phyloP scores from a whole-genome alignment of 495 filamentous ascomycete species.

The Cudoniella acicularis region DNA sequence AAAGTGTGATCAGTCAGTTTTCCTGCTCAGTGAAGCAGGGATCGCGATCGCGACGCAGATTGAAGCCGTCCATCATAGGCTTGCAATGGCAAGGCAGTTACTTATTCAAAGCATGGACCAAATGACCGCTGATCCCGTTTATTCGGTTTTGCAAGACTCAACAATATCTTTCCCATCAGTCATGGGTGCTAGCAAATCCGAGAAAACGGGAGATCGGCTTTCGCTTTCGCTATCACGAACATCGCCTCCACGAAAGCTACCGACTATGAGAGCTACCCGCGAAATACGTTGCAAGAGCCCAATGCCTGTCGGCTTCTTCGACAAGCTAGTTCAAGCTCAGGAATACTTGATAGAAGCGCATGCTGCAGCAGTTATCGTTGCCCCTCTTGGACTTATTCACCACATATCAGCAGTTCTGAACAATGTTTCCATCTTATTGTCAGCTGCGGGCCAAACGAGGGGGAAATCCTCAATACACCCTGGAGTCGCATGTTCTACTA shows the following conservation, averaged over 20 bases:
- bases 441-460: constrained; percentile 49
- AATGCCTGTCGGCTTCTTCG: constrained; percentile 41
- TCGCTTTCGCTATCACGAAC: constrained; percentile 5
- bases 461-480: constrained; percentile 45
- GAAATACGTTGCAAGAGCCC: constrained; percentile 14
- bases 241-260: constrained; percentile 15
- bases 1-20: constrained; percentile 49
- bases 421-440: constrained; percentile 61
- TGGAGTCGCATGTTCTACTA: constrained; percentile 49
- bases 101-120: constrained; percentile 59
- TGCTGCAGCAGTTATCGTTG: constrained; percentile 39
- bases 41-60: constrained; percentile 36
- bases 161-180: constrained; percentile 79
- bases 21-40: constrained; percentile 45
- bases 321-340: constrained; percentile 57
- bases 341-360: constrained; percentile 55
- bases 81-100: constrained; percentile 56
- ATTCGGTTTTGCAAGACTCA: constrained; percentile 86
- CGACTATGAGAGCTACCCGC: neutral
- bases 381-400: constrained; percentile 42
- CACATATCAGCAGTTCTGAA: constrained; percentile 55
- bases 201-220: constrained; percentile 16
- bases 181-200: constrained; percentile 17
- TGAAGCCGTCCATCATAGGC: constrained; percentile 42
- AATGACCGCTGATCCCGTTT: constrained; percentile 76